These are phyloP conservation scores for Tolypocladium amazonense DNA, from an alignment of 2,329 filamentous ascomycete species.

Conservation along the genomic window DNA sequence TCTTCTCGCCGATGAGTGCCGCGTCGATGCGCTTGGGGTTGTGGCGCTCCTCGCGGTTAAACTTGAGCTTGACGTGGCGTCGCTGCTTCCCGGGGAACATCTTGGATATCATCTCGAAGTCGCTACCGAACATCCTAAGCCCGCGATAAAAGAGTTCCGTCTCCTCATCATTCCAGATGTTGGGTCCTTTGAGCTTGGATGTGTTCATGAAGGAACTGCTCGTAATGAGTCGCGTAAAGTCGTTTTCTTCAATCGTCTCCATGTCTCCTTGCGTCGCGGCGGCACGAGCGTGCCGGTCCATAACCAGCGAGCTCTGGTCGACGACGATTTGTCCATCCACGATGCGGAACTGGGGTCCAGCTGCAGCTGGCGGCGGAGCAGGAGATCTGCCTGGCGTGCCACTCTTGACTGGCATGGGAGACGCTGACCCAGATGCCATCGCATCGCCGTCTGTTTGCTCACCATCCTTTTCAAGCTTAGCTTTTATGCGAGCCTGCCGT, in stretches of 20 bases:
- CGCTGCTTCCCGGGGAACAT: conserved; percentile 66
- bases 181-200: conserved; percentile 51
- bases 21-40: conserved; percentile 53
- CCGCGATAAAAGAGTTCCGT: conserved; percentile 70
- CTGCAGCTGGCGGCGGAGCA: conserved; percentile 12
- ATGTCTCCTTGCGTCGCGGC: conserved; percentile 39
- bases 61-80: conserved; percentile 71
- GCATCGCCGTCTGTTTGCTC: conserved; percentile 12
- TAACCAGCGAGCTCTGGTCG: conserved; percentile 54
- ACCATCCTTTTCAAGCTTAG: conserved; percentile 16
- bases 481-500: conserved; percentile 27
- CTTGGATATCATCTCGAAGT: conserved; percentile 69
- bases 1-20: conserved; percentile 51
- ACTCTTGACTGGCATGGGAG: conserved; percentile 5
- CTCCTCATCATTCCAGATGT: conserved; percentile 59
- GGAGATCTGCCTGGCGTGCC: conserved; percentile 5
- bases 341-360: conserved; percentile 48
- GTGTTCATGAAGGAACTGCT: conserved; percentile 53
- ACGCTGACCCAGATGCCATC: conserved; percentile 7
- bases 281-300: conserved; percentile 58
- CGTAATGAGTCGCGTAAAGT: conserved; percentile 63
- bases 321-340: conserved; percentile 65
- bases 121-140: conserved; percentile 67
- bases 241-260: conserved; percentile 64
- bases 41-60: conserved; percentile 65